Percentiles rank a stretch among this genome's conserved stretches.
phyloP scores from a whole-genome alignment of 176 grass and related monocot species.

The Bothriochloa decipiens region DNA sequence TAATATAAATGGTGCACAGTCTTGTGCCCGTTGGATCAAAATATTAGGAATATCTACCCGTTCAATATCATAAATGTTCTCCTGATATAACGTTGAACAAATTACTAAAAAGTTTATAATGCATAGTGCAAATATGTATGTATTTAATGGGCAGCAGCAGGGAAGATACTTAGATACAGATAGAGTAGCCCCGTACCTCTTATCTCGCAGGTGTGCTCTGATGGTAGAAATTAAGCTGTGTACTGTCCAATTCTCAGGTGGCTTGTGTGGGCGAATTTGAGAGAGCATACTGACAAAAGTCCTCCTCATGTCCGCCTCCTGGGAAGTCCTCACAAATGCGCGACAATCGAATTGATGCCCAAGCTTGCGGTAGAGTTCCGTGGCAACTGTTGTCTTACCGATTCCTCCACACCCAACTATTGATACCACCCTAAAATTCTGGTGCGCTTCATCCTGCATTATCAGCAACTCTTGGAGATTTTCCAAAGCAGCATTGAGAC shows the following conservation, averaged over 20 bases:
- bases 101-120: too few species aligned
- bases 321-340: not conserved
- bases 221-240: conserved; percentile 20
- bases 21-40: too few species aligned
- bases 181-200: too few species aligned
- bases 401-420: conserved; percentile 26
- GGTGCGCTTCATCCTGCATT: not conserved
- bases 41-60: too few species aligned
- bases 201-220: conserved; percentile 32
- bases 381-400: conserved; percentile 23
- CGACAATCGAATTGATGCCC: not conserved
- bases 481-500: too few species aligned
- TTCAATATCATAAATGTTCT: too few species aligned
- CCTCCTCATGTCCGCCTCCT: conserved; percentile 24
- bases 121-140: too few species aligned
- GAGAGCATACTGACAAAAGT: conserved; percentile 35
- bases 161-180: too few species aligned
- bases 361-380: conserved; percentile 2
- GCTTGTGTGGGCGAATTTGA: conserved; percentile 12
- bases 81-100: too few species aligned
- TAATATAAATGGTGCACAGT: too few species aligned
- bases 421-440: conserved; percentile 19
- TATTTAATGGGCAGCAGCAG: too few species aligned
- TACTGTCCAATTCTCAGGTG: conserved; percentile 1
- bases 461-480: too few species aligned